Base-by-base conservation (phyloP, 257 asterid genomes). In the Parsonsia alboflavescens region DNA sequence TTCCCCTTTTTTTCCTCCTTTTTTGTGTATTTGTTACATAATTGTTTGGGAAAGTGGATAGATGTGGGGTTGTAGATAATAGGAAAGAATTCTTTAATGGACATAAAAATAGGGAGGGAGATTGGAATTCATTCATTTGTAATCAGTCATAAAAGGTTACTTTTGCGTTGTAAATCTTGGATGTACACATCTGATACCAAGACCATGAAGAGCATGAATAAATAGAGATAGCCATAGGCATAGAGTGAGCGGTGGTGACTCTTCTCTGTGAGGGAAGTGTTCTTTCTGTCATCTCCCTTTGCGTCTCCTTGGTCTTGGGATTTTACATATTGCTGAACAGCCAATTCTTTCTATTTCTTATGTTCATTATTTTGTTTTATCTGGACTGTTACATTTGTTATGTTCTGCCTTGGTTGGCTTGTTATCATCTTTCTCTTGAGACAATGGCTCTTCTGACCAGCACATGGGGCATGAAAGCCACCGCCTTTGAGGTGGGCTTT, bases 41-140 rank as follows among this genome's bases (percentile, higher is more conserved):
- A 77, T 76, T 67, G 68, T 50, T 61, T 57, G 75, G 46, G 33
- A 74, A 79, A 69, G 41, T 71, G 85, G 82, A 80, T 86, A 86
- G 83, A 79, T 77, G 72, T 48, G 54, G 80, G 28, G 74, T 80
- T 83, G 81, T 78, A 84, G 85, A 80, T 73, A 75, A 54, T 49
- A 80, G 67, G 42, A 73, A 70, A 53, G 77, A 73, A 88, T 89
- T 88, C 91, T 84, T 88, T 88, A 17, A 81, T 82, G 86, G 87
- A 83, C 80, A 80, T 81, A 77, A 69, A 70, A 65, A 64, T 87
- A 63, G 82, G 78, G 75, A 57, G 80, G 82, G 68, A 78, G 73
- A 76, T 77, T 84, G 77, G 75, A 59, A 79, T 81, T 82, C 79
- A 78, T 84, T 89, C 85, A 84, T 84, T 89, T 85, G 87, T 86